Conservation (phyloP, 441 rosid genomes). For the Jatropha multifida region DNA sequence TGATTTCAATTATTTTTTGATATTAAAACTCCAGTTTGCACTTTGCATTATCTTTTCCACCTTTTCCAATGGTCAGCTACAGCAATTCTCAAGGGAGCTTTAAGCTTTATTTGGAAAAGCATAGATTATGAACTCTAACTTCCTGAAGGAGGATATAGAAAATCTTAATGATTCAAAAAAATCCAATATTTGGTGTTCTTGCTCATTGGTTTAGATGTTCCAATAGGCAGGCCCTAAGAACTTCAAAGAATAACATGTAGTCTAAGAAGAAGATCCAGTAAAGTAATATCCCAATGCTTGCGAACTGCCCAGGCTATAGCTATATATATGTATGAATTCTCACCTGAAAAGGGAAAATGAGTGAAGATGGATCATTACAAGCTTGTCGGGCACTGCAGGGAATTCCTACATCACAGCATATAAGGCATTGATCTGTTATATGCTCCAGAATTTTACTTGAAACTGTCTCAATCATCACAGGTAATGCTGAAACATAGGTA, state of each 20-base stretch:
- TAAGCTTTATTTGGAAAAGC: neutral
- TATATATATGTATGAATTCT: conserved; percentile 13
- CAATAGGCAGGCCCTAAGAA: neutral
- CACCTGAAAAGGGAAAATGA: conserved; percentile 96
- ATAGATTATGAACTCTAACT: neutral
- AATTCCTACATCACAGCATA: conserved; percentile 96
- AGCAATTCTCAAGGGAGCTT: neutral
- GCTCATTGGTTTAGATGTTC: neutral
- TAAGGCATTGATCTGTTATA: conserved; percentile 80
- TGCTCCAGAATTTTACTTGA: conserved; percentile 79
- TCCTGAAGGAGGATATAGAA: neutral
- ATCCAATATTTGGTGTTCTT: neutral
- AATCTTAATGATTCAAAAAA: neutral
- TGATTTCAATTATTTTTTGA: neutral
- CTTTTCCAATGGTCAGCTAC: conserved; percentile 1
- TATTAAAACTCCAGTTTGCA: neutral
- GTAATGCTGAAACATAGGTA: conserved; percentile 62
- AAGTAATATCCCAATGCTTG: neutral
- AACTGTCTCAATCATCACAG: conserved; percentile 78
- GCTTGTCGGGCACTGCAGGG: conserved; percentile 89
- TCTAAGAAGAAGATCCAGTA: neutral
- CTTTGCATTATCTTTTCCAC: neutral
- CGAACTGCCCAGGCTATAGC: neutral
- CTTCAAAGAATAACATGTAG: neutral
- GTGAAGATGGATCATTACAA: conserved; percentile 86